Evolutionary conservation across 2,329 filamentous ascomycete species (phyloP).

Genomic region (Nannizziopsis barbatae): DNA sequence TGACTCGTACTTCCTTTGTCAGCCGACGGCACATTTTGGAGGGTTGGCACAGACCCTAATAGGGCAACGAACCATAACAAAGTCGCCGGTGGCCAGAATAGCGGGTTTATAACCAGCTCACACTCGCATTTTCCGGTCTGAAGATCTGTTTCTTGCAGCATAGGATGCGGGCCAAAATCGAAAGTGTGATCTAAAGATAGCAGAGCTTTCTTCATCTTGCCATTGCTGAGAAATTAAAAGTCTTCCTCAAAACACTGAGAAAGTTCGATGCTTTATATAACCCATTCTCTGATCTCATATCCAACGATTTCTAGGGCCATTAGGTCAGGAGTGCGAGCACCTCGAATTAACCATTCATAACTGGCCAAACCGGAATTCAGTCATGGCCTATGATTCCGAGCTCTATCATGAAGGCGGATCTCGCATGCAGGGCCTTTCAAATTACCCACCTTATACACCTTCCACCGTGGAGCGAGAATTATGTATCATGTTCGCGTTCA

Average conservation of each 20-base stretch:
- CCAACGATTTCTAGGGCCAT: too few relatives aligned
- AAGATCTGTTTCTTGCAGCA: neutral
- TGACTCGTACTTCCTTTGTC: constrained; percentile 7
- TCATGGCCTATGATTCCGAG: neutral
- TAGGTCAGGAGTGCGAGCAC: too few relatives aligned
- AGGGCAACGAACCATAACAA: neutral
- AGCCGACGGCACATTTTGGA: neutral
- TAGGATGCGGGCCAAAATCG: neutral
- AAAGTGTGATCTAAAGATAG: too few relatives aligned
- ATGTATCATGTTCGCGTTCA: constrained; percentile 32
- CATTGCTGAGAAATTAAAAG: too few relatives aligned
- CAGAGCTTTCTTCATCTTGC: too few relatives aligned
- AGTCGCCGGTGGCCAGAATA: neutral
- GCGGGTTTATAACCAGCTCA: neutral
- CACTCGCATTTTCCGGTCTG: neutral
- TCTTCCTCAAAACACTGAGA: too few relatives aligned
- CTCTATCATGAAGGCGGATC: neutral
- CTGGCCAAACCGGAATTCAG: too few relatives aligned
- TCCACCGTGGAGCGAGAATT: constrained; percentile 28
- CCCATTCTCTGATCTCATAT: too few relatives aligned
- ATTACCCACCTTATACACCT: constrained; percentile 21
- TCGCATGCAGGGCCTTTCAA: neutral
- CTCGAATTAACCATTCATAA: too few relatives aligned
- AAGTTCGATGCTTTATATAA: too few relatives aligned
- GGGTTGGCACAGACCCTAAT: constrained; percentile 2